These are phyloP conservation scores for Ceratocystis colombiana DNA, from an alignment of 2,329 filamentous ascomycete genomes.

Conservation along the genomic window DNA sequence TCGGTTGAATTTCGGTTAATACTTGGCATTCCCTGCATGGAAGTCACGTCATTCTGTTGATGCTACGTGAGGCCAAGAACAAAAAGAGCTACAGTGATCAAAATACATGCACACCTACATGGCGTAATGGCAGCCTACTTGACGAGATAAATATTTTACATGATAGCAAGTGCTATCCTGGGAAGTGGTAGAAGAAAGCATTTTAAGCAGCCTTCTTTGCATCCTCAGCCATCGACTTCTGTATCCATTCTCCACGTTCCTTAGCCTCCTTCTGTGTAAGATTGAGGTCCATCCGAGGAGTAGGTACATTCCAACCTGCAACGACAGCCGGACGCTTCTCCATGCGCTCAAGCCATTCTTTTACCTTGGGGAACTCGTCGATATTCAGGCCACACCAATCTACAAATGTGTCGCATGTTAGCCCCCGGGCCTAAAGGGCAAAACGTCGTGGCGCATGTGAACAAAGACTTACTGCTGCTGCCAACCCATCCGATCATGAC, in stretches of 20 bases:
- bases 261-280: constrained; percentile 44
- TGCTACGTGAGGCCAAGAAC: neutral
- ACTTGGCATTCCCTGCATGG: neutral
- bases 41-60: neutral
- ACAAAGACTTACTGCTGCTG: constrained; percentile 35
- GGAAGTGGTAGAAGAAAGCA: neutral
- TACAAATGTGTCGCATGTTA: constrained; percentile 25
- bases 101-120: neutral
- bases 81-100: constrained; percentile 6
- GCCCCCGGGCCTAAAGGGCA: neutral
- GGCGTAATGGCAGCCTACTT: neutral
- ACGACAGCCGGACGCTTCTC: constrained; percentile 59
- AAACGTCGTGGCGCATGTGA: constrained; percentile 22
- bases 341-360: constrained; percentile 67
- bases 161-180: neutral
- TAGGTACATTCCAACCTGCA: constrained; percentile 64
- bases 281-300: constrained; percentile 44
- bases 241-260: constrained; percentile 52
- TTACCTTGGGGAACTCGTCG: constrained; percentile 62
- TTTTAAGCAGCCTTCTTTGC: constrained; percentile 37
- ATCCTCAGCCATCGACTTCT: constrained; percentile 59
- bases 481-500: constrained; percentile 71
- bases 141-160: too few species aligned
- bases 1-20: neutral
- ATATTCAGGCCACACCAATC: constrained; percentile 46